Evolutionary conservation across 116 monocot genomes (phyloP), one percentile per base, ranked within the genome.

Genomic region (Zostera marina): DNA sequence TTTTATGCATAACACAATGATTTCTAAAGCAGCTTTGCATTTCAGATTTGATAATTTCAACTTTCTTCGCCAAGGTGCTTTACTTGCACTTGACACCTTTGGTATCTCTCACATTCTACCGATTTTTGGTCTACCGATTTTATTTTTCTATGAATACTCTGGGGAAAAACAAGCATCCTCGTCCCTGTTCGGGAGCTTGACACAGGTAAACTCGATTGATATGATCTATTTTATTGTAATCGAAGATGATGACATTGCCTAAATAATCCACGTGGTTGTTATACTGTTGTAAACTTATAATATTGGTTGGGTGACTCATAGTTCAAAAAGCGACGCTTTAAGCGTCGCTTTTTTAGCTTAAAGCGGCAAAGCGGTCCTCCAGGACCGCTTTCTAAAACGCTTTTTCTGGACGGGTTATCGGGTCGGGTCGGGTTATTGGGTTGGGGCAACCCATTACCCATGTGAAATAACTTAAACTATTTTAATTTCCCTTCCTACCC

Each of bases 11-110:
- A 26, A 26, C 26, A 26, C 26, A 26, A 26, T 26, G 26, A 26
- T 26, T 1, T 26, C 5, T 48, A 65, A 63, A 26, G 21, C 16
- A 1, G 11, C 0, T 32, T 63, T 52, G 12, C 56, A 63, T 32
- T 72, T 17, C 77, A 96, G 96, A 69, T 96, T 96, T 81, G 90
- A 96, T 67, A 47, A 89, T 49, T 96, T 96, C 66, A 75, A 85
- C 54, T 74, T 96, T 41, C 55, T 85, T 23, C 85, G 85, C 8
- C 96, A 96, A 76, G 96, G 80, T 14, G 32, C 80, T 56, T 73
- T 96, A 39, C 86, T 96, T 60, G 59, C 66, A 20, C 74, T 96
- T 20, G 96, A 96, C 67, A 96, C 96, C 3, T 96, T 96, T 81
- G 96, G 96, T 47, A 59, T 86, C 44, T 89, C 90, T 58, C 85